A percentile compares a stretch with the other conserved stretches of the same genome.
phyloP scores from a whole-genome alignment of 306 rosid genomes.

The Casuarina cunninghamiana region DNA sequence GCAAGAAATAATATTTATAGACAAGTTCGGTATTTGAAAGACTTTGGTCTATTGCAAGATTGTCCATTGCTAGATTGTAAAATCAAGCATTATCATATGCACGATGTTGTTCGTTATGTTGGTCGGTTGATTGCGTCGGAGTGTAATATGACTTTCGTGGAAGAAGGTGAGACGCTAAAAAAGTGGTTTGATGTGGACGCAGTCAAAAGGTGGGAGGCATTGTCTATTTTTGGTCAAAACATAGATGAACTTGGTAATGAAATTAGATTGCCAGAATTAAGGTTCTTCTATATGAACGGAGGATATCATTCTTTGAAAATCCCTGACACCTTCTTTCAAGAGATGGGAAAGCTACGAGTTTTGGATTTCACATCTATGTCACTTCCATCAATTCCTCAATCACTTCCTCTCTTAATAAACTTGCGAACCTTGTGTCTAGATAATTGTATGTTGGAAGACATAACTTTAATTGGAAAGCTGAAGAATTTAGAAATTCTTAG shows the following conservation, averaged over 20 bases:
- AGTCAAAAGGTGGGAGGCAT: not conserved
- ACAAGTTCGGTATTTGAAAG: not conserved
- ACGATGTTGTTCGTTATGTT: constrained; percentile 7
- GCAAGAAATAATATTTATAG: not conserved
- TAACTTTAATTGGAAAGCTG: not conserved
- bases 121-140: constrained; percentile 13
- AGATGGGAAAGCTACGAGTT: not conserved
- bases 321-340: constrained; percentile 4
- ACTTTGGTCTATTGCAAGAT: not conserved
- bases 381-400: not conserved
- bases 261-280: not conserved
- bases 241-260: not conserved
- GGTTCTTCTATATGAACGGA: rapidly evolving
- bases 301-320: rapidly evolving
- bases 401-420: not conserved
- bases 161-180: not conserved
- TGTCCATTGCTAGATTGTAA: too few relatives aligned
- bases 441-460: not conserved
- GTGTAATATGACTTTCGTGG: not conserved
- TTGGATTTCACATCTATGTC: not conserved
- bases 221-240: rapidly evolving
- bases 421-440: not conserved
- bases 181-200: not conserved
- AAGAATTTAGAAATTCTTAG: constrained; percentile 16
- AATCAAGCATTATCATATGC: not conserved